phyloP scores from a whole-genome alignment of 257 asterid genomes.

The Solanum bukasovii region DNA sequence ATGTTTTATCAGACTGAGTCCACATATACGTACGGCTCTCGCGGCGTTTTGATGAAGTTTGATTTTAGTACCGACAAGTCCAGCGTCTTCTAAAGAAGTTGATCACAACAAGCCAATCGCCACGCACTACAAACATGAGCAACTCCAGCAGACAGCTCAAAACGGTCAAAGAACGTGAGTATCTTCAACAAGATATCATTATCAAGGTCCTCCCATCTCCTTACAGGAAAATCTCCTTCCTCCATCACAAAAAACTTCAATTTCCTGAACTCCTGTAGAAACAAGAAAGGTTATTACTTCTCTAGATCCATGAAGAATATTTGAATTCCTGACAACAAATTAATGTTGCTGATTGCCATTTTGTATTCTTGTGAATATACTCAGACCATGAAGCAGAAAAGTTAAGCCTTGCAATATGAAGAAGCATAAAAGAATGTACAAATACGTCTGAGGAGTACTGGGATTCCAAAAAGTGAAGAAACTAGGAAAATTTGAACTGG shows the following conservation, averaged over 20 bases:
- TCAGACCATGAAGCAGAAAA: background rate
- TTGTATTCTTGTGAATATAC: background rate
- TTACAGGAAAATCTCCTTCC: conserved; percentile 14
- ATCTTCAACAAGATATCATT: conserved; percentile 53
- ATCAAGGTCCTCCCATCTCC: conserved; percentile 74
- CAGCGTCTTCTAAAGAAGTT: conserved; percentile 58
- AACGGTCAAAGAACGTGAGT: conserved; percentile 35
- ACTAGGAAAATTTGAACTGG: background rate
- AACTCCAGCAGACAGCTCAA: conserved; percentile 47
- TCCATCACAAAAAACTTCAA: conserved; percentile 35
- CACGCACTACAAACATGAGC: conserved; percentile 66
- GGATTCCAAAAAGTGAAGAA: background rate
- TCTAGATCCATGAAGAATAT: background rate
- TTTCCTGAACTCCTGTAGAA: background rate
- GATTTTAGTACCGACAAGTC: conserved; percentile 49
- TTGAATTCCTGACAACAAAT: background rate
- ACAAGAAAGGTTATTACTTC: background rate
- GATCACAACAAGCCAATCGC: conserved; percentile 67
- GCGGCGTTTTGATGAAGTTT: conserved; percentile 58
- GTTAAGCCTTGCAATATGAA: background rate
- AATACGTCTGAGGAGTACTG: background rate
- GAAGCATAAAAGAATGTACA: background rate
- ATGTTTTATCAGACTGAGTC: conserved; percentile 50
- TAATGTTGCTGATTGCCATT: background rate
- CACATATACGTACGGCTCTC: conserved; percentile 67